These are phyloP conservation scores for Amphibolis antarctica DNA, from an alignment of 106 monocot genomes.

Conservation along the genomic window DNA sequence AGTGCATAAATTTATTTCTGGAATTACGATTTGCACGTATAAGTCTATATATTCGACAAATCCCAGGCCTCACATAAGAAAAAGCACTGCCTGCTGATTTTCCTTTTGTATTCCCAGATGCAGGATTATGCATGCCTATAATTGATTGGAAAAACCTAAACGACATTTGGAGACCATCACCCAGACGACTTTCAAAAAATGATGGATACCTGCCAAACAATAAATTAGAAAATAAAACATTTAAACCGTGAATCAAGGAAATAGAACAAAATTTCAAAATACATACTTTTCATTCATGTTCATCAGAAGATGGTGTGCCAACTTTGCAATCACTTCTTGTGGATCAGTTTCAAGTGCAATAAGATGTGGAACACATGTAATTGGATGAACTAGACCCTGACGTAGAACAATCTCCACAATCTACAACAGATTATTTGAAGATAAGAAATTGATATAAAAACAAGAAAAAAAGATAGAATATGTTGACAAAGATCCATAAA, in stretches of 20 bases:
- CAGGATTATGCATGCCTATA: conserved; percentile 20
- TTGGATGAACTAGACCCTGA: conserved; percentile 97
- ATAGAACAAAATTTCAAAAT: not conserved
- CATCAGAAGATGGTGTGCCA: conserved; percentile 91
- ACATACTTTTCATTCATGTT: conserved; percentile 99
- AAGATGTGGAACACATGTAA: conserved; percentile 89
- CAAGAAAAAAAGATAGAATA: not conserved
- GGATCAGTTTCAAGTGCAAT: conserved; percentile 96
- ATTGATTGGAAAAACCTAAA: conserved; percentile 69
- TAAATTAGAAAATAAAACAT: conserved; percentile 4
- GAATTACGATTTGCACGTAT: conserved; percentile 76
- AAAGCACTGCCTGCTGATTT: conserved; percentile 38
- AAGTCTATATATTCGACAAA: conserved; percentile 87
- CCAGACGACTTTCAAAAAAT: conserved; percentile 90
- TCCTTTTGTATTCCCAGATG: conserved; percentile 32
- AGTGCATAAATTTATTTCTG: conserved; percentile 94
- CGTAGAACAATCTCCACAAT: conserved; percentile 97
- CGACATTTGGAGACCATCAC: conserved; percentile 94
- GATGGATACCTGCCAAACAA: conserved; percentile 72
- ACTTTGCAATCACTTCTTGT: conserved; percentile 62
- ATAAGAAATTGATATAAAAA: not conserved
- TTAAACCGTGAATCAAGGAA: not conserved
- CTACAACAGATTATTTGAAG: conserved; percentile 20
- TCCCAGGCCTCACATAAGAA: conserved; percentile 68
- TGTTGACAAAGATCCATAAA: not conserved